Evolutionary conservation across 2,329 filamentous ascomycete genomes (phyloP).

Genomic region (Ilyonectria destructans): DNA sequence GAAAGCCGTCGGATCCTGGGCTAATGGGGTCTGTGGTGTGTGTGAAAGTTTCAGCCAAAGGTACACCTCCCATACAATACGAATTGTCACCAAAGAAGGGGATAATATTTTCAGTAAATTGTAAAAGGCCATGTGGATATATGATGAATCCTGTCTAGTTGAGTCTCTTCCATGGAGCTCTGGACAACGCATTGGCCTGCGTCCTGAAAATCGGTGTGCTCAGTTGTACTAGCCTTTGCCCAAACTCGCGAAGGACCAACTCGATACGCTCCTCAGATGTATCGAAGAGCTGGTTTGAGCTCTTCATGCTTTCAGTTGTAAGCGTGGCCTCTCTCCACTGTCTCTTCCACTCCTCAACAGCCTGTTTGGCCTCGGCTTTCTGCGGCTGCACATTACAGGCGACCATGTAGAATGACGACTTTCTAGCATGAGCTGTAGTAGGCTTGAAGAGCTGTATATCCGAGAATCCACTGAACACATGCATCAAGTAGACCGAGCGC

Average conservation of each 20-base stretch:
- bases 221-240: neutral
- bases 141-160: too few species aligned
- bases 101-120: too few species aligned
- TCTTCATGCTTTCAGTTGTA: neutral
- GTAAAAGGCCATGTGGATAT: too few species aligned
- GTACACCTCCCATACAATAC: too few species aligned
- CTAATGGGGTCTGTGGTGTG: too few species aligned
- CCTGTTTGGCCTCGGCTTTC: slow-evolving; percentile 51
- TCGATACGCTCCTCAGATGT: neutral
- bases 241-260: neutral
- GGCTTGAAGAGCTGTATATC: slow-evolving; percentile 60
- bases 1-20: too few species aligned
- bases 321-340: slow-evolving; percentile 60
- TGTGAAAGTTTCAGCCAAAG: too few species aligned
- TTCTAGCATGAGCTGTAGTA: slow-evolving; percentile 54
- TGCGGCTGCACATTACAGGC: slow-evolving; percentile 59
- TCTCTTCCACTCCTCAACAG: slow-evolving; percentile 59
- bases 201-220: neutral
- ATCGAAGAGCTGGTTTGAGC: neutral
- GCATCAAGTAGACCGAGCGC: neutral
- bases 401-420: slow-evolving; percentile 68
- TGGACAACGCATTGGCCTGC: neutral
- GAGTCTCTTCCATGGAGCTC: neutral
- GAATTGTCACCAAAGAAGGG: too few species aligned
- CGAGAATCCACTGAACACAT: neutral